phyloP scores from a whole-genome alignment of 495 filamentous ascomycete species.

The Mycothermus thermophilus region DNA sequence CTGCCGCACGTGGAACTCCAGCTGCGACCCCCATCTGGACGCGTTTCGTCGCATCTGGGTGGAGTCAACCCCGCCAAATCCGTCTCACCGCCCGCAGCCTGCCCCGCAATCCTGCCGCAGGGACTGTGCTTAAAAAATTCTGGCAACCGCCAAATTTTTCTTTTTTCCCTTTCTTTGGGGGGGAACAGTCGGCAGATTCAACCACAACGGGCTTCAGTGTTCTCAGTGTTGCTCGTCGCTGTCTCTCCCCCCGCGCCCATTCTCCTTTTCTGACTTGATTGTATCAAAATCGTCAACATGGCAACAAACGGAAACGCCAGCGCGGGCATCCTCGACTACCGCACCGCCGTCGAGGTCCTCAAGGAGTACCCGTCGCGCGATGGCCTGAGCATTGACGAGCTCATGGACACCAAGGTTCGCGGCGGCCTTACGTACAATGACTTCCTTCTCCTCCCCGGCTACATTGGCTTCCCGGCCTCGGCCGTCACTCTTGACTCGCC shows the following conservation, averaged over 20 bases:
- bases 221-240: constrained; percentile 20
- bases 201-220: constrained; percentile 5
- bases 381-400: constrained; percentile 68
- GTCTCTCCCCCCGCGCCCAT: constrained; percentile 14
- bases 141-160: constrained; percentile 9
- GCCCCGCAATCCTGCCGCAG: constrained; percentile 12
- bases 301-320: constrained; percentile 46
- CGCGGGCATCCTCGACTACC: constrained; percentile 32
- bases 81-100: constrained; percentile 12
- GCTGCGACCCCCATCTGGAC: too few species aligned
- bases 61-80: not conserved
- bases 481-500: constrained; percentile 80
- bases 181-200: constrained; percentile 21
- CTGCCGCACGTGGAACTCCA: too few species aligned
- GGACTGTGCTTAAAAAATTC: constrained; percentile 17
- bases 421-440: constrained; percentile 77
- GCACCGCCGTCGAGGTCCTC: constrained; percentile 63
- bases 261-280: constrained; percentile 3
- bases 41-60: too few species aligned
- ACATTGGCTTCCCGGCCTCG: constrained; percentile 73
- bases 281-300: constrained; percentile 6
- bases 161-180: constrained; percentile 21
- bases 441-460: constrained; percentile 45
- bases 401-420: constrained; percentile 74
- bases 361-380: constrained; percentile 60